Percentiles rank a stretch among this genome's conserved stretches.
These are phyloP conservation scores for Corchorus olitorius DNA, from an alignment of 345 rosid species.

Conservation along the genomic window DNA sequence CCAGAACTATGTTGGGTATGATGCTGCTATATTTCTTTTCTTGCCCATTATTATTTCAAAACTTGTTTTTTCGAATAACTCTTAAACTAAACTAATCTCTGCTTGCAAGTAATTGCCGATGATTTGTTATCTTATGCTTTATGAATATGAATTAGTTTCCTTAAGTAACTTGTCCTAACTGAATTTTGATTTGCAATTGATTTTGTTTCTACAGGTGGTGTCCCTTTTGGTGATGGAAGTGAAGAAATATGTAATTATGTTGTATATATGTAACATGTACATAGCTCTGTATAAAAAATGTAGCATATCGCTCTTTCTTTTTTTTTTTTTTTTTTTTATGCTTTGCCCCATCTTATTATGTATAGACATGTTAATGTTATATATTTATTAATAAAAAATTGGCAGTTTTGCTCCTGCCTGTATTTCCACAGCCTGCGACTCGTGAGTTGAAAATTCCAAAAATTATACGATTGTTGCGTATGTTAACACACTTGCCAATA, in stretches of 20 bases:
- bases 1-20: slow-evolving; percentile 98
- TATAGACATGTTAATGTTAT: background rate
- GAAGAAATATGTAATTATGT: background rate
- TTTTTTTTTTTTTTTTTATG: background rate
- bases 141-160: too few species aligned
- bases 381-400: too few species aligned
- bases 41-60: background rate
- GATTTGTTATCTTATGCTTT: background rate
- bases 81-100: too few species aligned
- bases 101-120: background rate
- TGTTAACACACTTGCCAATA: too few species aligned
- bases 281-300: slow-evolving; percentile 11
- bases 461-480: too few species aligned
- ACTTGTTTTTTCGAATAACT: too few species aligned
- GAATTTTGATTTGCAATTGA: background rate
- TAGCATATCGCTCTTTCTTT: background rate
- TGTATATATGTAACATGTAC: slow-evolving; percentile 13
- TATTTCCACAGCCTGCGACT: too few species aligned
- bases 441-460: too few species aligned
- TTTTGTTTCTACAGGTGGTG: slow-evolving; percentile 72
- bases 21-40: slow-evolving; percentile 1
- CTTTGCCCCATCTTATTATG: background rate
- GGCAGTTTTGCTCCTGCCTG: too few species aligned
- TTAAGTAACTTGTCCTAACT: background rate
- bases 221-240: slow-evolving; percentile 73